These are phyloP conservation scores for Neospora caninum DNA, from an alignment of 169 alveolate species.

Conservation along the genomic window DNA sequence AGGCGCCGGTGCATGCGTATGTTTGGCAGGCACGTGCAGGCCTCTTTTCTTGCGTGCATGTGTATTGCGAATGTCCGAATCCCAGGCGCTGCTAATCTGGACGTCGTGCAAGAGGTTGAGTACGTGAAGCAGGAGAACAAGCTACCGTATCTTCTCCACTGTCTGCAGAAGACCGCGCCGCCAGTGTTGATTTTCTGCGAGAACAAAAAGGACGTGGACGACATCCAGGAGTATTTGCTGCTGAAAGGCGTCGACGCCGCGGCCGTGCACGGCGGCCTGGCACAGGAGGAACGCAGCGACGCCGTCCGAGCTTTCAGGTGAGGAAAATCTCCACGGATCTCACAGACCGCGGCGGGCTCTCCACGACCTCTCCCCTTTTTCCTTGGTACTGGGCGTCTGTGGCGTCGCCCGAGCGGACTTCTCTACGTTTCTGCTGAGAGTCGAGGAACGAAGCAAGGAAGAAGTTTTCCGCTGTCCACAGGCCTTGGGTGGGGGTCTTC, in stretches of 20 bases:
- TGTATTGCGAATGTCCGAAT: neutral
- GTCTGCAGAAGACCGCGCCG: slow-evolving; percentile 95
- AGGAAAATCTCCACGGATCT: too few relatives aligned
- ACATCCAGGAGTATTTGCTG: slow-evolving; percentile 91
- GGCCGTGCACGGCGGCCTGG: slow-evolving; percentile 92
- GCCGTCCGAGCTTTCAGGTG: slow-evolving; percentile 84
- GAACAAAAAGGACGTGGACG: slow-evolving; percentile 94
- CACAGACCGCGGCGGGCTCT: too few relatives aligned
- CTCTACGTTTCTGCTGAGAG: too few relatives aligned
- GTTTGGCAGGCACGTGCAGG: neutral
- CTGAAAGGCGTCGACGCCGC: slow-evolving; percentile 89
- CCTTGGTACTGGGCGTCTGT: too few relatives aligned
- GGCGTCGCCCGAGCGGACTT: too few relatives aligned
- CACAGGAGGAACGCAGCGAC: slow-evolving; percentile 88
- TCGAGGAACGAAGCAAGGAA: too few relatives aligned
- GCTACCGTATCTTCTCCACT: slow-evolving; percentile 85
- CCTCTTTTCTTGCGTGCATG: neutral
- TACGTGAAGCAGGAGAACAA: slow-evolving; percentile 93
- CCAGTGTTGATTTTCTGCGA: slow-evolving; percentile 95
- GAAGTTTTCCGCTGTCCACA: too few relatives aligned
- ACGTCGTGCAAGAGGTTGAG: slow-evolving; percentile 93
- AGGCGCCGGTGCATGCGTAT: too few relatives aligned
- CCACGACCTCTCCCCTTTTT: too few relatives aligned
- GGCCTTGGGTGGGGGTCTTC: too few relatives aligned
- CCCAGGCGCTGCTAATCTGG: slow-evolving; percentile 90